These are phyloP conservation scores for Sporisorium iseilematis-ciliati DNA, from an alignment of 1,284 basidiomycete species.

Conservation along the genomic window DNA sequence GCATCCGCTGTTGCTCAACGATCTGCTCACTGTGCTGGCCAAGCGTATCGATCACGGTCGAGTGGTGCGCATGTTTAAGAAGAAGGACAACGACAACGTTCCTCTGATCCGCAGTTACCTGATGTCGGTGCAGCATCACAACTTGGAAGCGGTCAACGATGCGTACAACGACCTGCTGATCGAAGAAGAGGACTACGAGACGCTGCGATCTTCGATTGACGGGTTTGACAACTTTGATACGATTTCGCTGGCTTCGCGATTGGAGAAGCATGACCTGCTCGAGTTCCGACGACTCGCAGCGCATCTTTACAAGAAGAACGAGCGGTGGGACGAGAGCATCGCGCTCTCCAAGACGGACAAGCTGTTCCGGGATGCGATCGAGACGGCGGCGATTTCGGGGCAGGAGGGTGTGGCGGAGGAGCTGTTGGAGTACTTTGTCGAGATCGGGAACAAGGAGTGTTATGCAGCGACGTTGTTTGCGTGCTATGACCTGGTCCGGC, in stretches of 20 bases:
- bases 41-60: conserved; percentile 93
- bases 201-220: conserved; percentile 93
- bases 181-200: conserved; percentile 98
- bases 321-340: conserved; percentile 94
- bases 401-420: conserved; percentile 91
- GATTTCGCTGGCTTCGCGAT: conserved; percentile 83
- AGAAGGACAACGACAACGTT: conserved; percentile 89
- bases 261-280: conserved; percentile 91
- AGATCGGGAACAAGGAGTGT: conserved; percentile 98
- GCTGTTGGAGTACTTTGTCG: conserved; percentile 83
- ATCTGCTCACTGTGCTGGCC: conserved; percentile 90
- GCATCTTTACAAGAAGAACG: conserved; percentile 96
- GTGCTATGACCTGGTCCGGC: conserved; percentile 90
- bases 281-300: conserved; percentile 92
- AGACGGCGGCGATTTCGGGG: conserved; percentile 87
- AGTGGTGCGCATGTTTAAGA: conserved; percentile 90
- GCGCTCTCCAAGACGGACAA: conserved; percentile 94
- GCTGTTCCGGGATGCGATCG: conserved; percentile 93
- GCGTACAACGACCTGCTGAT: conserved; percentile 96
- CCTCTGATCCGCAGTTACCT: conserved; percentile 95
- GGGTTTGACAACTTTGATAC: conserved; percentile 99
- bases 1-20: conserved; percentile 91
- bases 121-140: conserved; percentile 94
- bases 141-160: conserved; percentile 96
- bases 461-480: conserved; percentile 90